These are phyloP conservation scores for Aspergillus hancockii DNA, from an alignment of 495 filamentous ascomycete species.

Conservation along the genomic window DNA sequence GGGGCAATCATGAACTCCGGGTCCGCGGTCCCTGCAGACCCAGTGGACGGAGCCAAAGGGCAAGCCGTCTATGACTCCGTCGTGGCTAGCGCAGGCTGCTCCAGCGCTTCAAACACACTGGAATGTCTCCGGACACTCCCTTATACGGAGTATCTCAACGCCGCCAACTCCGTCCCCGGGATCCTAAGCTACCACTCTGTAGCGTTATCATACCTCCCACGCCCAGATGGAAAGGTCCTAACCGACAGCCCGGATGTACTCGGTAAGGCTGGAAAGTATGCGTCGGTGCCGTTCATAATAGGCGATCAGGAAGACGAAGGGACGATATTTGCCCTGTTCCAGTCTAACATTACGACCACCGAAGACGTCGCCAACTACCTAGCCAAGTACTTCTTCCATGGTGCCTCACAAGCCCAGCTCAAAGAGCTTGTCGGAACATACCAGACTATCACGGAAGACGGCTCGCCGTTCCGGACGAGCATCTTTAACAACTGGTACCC, in stretches of 20 bases:
- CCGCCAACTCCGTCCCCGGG: conserved; percentile 65
- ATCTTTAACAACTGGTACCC: conserved; percentile 66
- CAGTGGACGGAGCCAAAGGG: conserved; percentile 62
- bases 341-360: conserved; percentile 61
- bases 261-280: conserved; percentile 51
- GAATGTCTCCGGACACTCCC: conserved; percentile 60
- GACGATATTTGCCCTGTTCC: conserved; percentile 63
- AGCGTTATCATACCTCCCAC: conserved; percentile 64
- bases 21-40: conserved; percentile 60
- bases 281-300: conserved; percentile 57
- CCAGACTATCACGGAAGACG: conserved; percentile 46
- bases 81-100: conserved; percentile 60
- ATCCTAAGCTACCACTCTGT: conserved; percentile 64
- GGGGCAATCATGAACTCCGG: conserved; percentile 75
- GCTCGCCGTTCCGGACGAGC: conserved; percentile 67
- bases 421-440: conserved; percentile 58
- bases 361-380: conserved; percentile 61
- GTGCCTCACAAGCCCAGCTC: conserved; percentile 46
- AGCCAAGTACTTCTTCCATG: conserved; percentile 53
- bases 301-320: conserved; percentile 65
- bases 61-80: conserved; percentile 66
- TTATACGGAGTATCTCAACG: conserved; percentile 62
- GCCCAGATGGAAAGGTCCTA: conserved; percentile 61
- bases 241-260: conserved; percentile 58
- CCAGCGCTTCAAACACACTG: conserved; percentile 54